These are phyloP conservation scores for Fusarium clavum DNA, from an alignment of 2,329 filamentous ascomycete species.

Conservation along the genomic window DNA sequence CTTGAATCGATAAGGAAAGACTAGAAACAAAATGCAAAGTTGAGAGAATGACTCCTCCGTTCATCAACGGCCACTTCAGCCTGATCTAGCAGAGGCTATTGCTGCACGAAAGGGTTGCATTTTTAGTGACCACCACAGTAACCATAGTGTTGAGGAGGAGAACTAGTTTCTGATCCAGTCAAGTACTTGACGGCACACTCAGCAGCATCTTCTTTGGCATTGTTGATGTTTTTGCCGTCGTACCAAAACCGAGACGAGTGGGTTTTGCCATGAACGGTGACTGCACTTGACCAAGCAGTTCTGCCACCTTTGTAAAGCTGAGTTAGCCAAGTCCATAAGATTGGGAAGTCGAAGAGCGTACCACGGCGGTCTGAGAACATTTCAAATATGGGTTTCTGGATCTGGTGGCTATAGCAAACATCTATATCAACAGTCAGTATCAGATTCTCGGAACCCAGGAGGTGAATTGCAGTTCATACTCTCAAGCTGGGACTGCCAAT, in stretches of 20 bases:
- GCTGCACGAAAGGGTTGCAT: slow-evolving; percentile 4
- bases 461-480: slow-evolving; percentile 55
- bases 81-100: background rate
- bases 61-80: background rate
- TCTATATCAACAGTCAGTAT: slow-evolving; percentile 55
- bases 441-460: background rate
- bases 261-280: slow-evolving; percentile 74
- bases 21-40: slow-evolving; percentile 9
- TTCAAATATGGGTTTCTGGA: slow-evolving; percentile 71
- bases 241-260: slow-evolving; percentile 89
- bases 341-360: slow-evolving; percentile 52
- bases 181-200: slow-evolving; percentile 78
- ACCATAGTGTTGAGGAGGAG: slow-evolving; percentile 43
- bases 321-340: background rate
- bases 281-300: slow-evolving; percentile 88
- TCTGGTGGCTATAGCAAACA: slow-evolving; percentile 66
- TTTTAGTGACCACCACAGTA: slow-evolving; percentile 27
- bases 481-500: slow-evolving; percentile 69
- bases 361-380: slow-evolving; percentile 81
- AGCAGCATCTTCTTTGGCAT: slow-evolving; percentile 91
- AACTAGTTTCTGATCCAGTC: slow-evolving; percentile 50
- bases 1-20: slow-evolving; percentile 20
- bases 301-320: slow-evolving; percentile 73
- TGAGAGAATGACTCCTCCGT: slow-evolving; percentile 16
- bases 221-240: slow-evolving; percentile 87